Evolutionary conservation across 768 basidiomycete species (phyloP).

Genomic region (Leccinum arenicola): DNA sequence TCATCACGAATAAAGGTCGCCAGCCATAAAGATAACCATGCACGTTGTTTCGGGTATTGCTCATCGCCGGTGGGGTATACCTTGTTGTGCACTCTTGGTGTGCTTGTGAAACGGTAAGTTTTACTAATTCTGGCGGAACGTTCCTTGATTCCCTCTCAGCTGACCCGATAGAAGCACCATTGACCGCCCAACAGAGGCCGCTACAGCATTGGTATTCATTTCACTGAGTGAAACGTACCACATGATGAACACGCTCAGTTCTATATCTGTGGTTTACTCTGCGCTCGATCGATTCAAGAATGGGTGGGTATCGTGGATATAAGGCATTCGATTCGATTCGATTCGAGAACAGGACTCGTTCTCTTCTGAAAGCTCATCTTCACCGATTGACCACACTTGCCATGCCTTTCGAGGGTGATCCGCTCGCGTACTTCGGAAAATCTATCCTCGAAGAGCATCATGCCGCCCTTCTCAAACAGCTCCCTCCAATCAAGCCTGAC

Average conservation of each 20-base stretch:
- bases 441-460: constrained; percentile 15
- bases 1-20: no score
- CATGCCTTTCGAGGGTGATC: constrained; percentile 19
- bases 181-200: no score
- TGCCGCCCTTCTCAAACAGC: constrained; percentile 1
- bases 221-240: no score
- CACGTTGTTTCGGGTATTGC: neutral
- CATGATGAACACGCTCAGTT: neutral
- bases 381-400: neutral
- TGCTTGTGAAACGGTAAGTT: neutral
- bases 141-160: no score
- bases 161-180: no score
- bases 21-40: no score
- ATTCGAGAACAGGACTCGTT: neutral
- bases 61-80: neutral
- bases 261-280: neutral
- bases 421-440: constrained; percentile 14
- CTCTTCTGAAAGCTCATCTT: neutral
- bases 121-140: no score
- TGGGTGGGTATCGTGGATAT: neutral
- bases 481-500: neutral
- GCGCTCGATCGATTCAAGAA: neutral
- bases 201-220: no score
- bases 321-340: neutral
- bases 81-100: neutral